Percentiles rank a stretch among this genome's conserved stretches.
Evolutionary conservation across 768 basidiomycete species (phyloP).

Genomic region (Suillus sp.): DNA sequence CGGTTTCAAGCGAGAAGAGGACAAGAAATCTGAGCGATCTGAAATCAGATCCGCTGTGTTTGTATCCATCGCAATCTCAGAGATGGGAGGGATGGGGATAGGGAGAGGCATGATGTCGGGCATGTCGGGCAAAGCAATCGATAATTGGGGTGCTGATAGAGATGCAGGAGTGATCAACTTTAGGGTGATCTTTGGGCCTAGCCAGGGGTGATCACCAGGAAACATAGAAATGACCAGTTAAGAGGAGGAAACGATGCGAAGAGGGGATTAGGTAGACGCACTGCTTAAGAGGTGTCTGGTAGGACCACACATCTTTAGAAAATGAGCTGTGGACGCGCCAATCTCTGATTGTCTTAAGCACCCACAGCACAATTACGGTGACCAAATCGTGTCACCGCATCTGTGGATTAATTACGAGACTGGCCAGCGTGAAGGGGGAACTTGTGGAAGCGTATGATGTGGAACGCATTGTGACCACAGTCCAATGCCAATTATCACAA

Average conservation of each 20-base stretch:
- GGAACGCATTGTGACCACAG: neutral
- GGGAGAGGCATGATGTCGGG: neutral
- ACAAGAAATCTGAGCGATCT: neutral
- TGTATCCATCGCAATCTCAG: neutral
- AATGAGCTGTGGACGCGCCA: constrained; percentile 13
- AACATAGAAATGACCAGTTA: constrained; percentile 16
- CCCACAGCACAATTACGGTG: neutral
- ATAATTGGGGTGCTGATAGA: neutral
- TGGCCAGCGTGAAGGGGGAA: neutral
- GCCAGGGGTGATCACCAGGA: constrained; percentile 9
- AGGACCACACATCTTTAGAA: neutral
- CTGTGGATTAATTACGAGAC: neutral
- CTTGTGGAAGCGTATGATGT: neutral
- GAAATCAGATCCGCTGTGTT: neutral
- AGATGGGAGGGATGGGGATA: neutral
- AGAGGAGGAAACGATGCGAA: neutral
- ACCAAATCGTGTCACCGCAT: neutral
- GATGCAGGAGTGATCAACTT: constrained; percentile 12
- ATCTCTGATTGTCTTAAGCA: neutral
- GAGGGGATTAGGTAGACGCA: neutral
- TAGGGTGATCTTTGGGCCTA: constrained; percentile 14
- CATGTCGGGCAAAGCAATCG: neutral
- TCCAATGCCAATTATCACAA: too few species aligned
- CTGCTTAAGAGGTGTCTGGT: neutral
- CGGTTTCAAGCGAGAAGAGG: neutral